Percentiles rank a stretch among this genome's conserved stretches.
These are phyloP conservation scores for Cucurbitaria berberidis DNA, from an alignment of 2,329 filamentous ascomycete species.

Conservation along the genomic window DNA sequence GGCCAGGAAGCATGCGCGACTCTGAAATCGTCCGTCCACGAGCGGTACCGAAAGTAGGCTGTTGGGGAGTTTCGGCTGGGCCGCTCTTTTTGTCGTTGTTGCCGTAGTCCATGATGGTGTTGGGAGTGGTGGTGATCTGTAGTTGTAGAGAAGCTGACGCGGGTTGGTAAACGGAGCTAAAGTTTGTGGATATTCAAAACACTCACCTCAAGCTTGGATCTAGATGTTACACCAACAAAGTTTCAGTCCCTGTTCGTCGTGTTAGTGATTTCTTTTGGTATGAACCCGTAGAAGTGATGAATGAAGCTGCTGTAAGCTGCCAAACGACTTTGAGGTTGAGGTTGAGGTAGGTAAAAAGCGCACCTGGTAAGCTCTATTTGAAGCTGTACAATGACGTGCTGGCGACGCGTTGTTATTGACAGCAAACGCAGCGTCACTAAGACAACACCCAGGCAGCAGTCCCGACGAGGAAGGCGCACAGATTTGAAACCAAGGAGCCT, in stretches of 20 bases:
- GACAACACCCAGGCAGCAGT: slow-evolving; percentile 1
- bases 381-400: neutral
- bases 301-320: too few relatives aligned
- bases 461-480: neutral
- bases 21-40: neutral
- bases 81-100: neutral
- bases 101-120: neutral
- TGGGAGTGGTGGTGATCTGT: neutral
- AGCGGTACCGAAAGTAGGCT: neutral
- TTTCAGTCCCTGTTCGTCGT: too few relatives aligned
- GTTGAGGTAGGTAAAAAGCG: neutral
- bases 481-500: neutral
- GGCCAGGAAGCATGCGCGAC: neutral
- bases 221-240: too few relatives aligned
- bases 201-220: too few relatives aligned
- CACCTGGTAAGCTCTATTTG: neutral
- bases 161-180: too few relatives aligned
- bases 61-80: neutral
- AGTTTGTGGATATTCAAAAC: too few relatives aligned
- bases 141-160: neutral
- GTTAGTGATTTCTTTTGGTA: too few relatives aligned
- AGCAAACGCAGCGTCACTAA: slow-evolving; percentile 1
- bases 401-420: neutral
- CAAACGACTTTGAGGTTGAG: too few relatives aligned
- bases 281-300: too few relatives aligned